Evolutionary conservation across 1,284 basidiomycete species (phyloP), one percentile per base, ranked within the genome.

Genomic region (Ustilago hordei): DNA sequence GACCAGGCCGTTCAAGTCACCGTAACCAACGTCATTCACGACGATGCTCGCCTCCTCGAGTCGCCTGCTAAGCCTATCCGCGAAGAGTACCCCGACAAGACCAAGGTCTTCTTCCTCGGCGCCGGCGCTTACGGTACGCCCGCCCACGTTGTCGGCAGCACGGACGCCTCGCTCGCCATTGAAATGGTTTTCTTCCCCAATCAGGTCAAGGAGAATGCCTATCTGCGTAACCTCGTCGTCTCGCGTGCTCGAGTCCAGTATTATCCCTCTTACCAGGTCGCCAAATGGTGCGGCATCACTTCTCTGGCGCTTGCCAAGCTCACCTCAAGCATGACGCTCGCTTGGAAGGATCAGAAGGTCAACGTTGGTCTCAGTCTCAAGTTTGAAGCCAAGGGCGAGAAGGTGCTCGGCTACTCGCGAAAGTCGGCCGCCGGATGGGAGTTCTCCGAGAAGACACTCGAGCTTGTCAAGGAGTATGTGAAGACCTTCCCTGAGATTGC

Each of bases 311-410:
- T 94, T 13, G 92, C 95, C 31, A 93, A 92, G 87, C 93, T 99
- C 78, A 95, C 95, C 0, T 95, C 95, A 31, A 95, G 93, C 81
- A 91, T 98, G 84, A 91, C 98, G 91, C 92, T 98, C 53, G 92
- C 93, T 78, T 90, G 90, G n/a, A 61, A 72, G n/a, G 71, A 79
- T 28, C 89, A 90, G 80, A 98, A 97, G 88, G 90, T 90, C 67
- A 98, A 99, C 85, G 89, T 99, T 36, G 97, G 97, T 4, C 89
- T 99, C 28, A 93, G 93, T 83, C 90, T 99, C 81, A 99, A 99
- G 87, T 99, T 98, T 74, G 97, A 99, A 85, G 93, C 91, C 28
- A 98, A 97, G 87, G 90, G 92, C n/a, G 87, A 95, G 81, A 99
- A 99, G 87, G 97, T 99, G 2, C 90, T 98, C 41, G 94, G 94